Percentiles rank a stretch among this genome's conserved stretches.
phyloP scores from a whole-genome alignment of 1,284 basidiomycete genomes.

The Apiotrichum laibachii region DNA sequence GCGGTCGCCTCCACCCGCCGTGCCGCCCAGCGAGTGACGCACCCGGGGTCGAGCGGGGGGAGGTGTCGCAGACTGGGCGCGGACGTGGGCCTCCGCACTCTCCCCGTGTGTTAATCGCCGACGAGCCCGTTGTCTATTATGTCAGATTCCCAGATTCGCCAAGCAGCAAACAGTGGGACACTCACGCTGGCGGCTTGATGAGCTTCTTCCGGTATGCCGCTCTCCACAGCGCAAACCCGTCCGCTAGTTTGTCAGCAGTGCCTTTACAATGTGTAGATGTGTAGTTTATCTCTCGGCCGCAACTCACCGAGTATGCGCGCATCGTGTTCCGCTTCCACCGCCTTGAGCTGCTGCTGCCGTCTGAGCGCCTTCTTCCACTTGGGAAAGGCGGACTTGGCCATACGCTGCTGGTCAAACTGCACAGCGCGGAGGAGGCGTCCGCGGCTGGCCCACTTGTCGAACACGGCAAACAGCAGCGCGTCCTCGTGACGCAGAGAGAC shows the following conservation, averaged over 20 bases:
- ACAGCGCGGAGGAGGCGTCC: constrained; percentile 28
- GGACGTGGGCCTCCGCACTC: neutral
- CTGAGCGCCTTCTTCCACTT: constrained; percentile 16
- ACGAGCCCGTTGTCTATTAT: constrained; percentile 19
- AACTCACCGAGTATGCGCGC: constrained; percentile 30
- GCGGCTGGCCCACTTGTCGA: constrained; percentile 41
- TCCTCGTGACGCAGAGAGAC: constrained; percentile 41
- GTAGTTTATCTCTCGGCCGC: neutral
- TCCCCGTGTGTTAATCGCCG: constrained; percentile 14
- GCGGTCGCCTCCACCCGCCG: neutral
- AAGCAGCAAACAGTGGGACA: neutral
- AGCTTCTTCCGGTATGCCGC: constrained; percentile 26
- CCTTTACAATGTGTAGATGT: neutral
- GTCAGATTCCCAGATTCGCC: constrained; percentile 1
- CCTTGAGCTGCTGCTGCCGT: constrained; percentile 12
- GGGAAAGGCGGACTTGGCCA: constrained; percentile 14
- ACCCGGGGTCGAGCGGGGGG: neutral
- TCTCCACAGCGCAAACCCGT: constrained; percentile 36
- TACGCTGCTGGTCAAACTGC: constrained; percentile 18
- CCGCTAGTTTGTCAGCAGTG: constrained; percentile 25
- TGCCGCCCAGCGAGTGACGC: neutral
- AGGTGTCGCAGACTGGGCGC: neutral
- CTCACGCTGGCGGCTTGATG: constrained; percentile 27
- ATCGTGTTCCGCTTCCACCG: constrained; percentile 15
- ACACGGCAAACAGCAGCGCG: constrained; percentile 39